Conservation (phyloP, 345 rosid genomes). For the Eucalyptus lansdowneana region DNA sequence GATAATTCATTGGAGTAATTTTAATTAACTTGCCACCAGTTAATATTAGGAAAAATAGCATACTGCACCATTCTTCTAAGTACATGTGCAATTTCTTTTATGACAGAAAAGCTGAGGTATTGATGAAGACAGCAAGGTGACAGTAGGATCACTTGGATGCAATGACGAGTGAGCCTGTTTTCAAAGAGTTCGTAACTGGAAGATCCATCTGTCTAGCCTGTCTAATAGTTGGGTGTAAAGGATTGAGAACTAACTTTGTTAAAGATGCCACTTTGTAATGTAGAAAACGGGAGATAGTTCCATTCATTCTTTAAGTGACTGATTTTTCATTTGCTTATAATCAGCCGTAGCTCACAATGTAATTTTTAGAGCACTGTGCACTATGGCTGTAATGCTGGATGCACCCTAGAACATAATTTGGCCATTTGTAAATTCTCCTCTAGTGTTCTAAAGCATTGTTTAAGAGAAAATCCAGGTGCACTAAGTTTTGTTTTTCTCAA, state of each 20-base stretch:
- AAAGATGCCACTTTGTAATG: background rate
- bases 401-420: background rate
- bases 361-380: background rate
- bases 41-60: background rate
- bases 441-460: background rate
- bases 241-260: background rate
- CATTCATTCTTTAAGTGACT: background rate
- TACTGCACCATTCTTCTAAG: background rate
- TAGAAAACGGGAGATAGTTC: background rate
- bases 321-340: background rate
- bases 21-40: background rate
- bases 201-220: background rate
- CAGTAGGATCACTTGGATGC: background rate
- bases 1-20: background rate
- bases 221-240: background rate
- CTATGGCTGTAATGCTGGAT: background rate
- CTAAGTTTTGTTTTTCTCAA: background rate
- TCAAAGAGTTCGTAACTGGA: background rate
- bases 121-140: background rate
- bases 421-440: background rate
- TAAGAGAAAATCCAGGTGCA: background rate
- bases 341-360: background rate
- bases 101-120: background rate
- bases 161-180: background rate
- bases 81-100: background rate